phyloP scores from a whole-genome alignment of 805 yeast genomes.

The baker's yeast (Saccharomyces cerevisiae) region DNA sequence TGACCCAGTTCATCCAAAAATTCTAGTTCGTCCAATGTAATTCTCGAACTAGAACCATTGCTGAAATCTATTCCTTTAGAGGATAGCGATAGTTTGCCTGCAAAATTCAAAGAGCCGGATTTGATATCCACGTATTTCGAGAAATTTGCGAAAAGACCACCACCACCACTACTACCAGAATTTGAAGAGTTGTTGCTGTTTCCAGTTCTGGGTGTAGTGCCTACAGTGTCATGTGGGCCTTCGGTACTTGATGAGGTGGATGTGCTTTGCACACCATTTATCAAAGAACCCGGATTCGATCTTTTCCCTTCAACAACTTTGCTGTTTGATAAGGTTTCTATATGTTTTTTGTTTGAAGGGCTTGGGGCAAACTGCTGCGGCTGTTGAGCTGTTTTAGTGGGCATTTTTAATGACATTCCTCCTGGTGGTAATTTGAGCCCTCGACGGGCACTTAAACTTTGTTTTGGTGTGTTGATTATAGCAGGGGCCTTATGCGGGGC shows the following conservation, averaged over 20 bases:
- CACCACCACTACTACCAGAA: conserved; percentile 22
- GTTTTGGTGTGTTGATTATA: conserved; percentile 53
- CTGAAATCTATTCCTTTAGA: conserved; percentile 88
- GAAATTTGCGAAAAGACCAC: conserved; percentile 71
- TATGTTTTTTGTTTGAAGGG: conserved; percentile 17
- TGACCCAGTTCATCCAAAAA: conserved; percentile 84
- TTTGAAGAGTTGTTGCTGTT: conserved; percentile 7
- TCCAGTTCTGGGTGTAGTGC: conserved; percentile 18
- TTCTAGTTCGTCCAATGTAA: conserved; percentile 76
- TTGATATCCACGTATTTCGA: conserved; percentile 77
- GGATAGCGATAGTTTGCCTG: conserved; percentile 87
- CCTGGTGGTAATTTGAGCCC: conserved; percentile 58
- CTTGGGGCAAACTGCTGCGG: conserved; percentile 25
- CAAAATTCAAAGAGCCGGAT: conserved; percentile 84
- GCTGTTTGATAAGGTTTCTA: conserved; percentile 5
- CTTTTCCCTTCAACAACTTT: conserved; percentile 15
- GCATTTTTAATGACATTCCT: conserved; percentile 27
- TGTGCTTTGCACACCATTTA: conserved; percentile 26
- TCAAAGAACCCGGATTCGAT: conserved; percentile 26
- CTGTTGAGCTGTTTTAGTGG: conserved; percentile 15
- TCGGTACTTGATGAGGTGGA: conserved; percentile 27
- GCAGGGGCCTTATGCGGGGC: conserved; percentile 41
- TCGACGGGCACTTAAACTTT: conserved; percentile 75
- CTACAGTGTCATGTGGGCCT: conserved; percentile 23
- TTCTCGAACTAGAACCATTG: conserved; percentile 78